Evolutionary conservation across 768 basidiomycete genomes (phyloP).

Genomic region (Suillus ampliporus): DNA sequence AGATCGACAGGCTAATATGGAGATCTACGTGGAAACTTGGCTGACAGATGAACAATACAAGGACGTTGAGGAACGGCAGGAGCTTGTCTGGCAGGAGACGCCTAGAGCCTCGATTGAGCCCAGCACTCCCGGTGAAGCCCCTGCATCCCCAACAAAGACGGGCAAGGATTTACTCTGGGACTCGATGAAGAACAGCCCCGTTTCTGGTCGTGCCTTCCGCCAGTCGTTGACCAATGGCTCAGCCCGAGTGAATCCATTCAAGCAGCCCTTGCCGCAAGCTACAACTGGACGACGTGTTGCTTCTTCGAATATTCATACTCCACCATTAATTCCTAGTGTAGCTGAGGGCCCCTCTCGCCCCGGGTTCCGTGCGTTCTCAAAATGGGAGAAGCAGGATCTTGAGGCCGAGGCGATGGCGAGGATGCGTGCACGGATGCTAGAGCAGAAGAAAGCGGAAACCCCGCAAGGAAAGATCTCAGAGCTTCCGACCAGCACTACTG

Average conservation of each 20-base stretch:
- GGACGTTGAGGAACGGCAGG: conserved; percentile 61
- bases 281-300: conserved; percentile 51
- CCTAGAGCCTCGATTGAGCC: conserved; percentile 48
- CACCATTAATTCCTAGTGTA: conserved; percentile 38
- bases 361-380: conserved; percentile 59
- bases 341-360: conserved; percentile 62
- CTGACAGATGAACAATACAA: conserved; percentile 75
- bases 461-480: conserved; percentile 42
- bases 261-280: conserved; percentile 36
- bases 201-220: conserved; percentile 46
- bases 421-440: conserved; percentile 60
- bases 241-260: conserved; percentile 58
- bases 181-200: conserved; percentile 52
- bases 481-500: conserved; percentile 30
- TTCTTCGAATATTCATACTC: conserved; percentile 36
- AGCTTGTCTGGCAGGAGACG: conserved; percentile 75
- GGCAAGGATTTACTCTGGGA: conserved; percentile 80
- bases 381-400: conserved; percentile 88
- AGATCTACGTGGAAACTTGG: conserved; percentile 82
- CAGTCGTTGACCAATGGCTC: conserved; percentile 54
- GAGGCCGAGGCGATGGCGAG: conserved; percentile 81
- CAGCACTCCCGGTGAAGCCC: conserved; percentile 44
- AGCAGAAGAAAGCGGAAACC: conserved; percentile 46
- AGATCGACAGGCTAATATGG: conserved; percentile 68
- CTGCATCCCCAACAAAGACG: conserved; percentile 42